Evolutionary conservation across 192 early-diverging fungal genomes (phyloP), one percentile per base, ranked within the genome.

Genomic region (Dissophora ornata): DNA sequence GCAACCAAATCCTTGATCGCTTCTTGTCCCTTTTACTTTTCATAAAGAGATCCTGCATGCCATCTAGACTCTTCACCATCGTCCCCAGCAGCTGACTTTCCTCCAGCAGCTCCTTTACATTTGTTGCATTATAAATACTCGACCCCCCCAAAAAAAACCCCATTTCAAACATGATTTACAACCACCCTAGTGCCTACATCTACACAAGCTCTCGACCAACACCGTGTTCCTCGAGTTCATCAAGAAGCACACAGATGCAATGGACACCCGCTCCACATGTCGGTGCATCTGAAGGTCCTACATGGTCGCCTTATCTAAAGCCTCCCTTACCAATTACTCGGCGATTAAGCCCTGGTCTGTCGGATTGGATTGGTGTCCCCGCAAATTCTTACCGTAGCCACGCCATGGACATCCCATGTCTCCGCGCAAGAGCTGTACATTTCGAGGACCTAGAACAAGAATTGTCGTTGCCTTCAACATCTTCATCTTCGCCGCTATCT

Each of bases 251-350:
- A 22, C 34, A 38, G 16, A 41, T 22, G 5, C 32, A 18, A 12
- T 64, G 32, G 30, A 24, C 53, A 57, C 59, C 58, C 33, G 16
- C 45, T 32, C 69, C 59, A 18, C 59, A 42, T 51, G 56, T 64
- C 11, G 70, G 70, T 29, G 70, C 61, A 15, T 64, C 62, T 1
- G 70, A 74, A 40, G 70, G 70, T 13, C 46, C 61, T 4, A 58
- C 54, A 1, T 74, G 70, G 70, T 65, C 70, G 15, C 55, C 70
- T 16, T 52, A 46, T 36, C 49, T 60, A 22, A 57, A 52, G 10
- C n/a, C 67, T 1, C 26, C 67, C 1, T 24, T 19, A 4, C 50
- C 3, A 32, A 11, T 46, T 13, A 30, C 41, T 2, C 28, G 40
- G 19, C 40, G 41, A 45, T 45, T 33, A 21, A 46, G 22, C 15